phyloP scores from a whole-genome alignment of 2,329 filamentous ascomycete genomes.

The Cercospora sp. region DNA sequence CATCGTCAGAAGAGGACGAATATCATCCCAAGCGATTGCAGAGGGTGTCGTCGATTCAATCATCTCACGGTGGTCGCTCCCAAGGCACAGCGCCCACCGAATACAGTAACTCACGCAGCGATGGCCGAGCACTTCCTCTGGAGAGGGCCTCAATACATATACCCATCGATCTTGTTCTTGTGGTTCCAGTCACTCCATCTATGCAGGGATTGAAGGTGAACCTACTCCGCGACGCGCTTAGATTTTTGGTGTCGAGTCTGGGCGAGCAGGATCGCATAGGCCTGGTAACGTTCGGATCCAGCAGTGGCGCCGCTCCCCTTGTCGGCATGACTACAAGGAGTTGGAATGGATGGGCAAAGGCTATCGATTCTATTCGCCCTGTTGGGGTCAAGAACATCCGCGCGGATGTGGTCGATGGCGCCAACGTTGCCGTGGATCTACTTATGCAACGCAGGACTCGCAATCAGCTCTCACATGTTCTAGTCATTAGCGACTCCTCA shows the following conservation, averaged over 20 bases:
- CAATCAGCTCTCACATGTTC: slow-evolving; percentile 91
- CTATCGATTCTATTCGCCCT: slow-evolving; percentile 83
- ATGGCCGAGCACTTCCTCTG: slow-evolving; percentile 48
- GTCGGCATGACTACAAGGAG: slow-evolving; percentile 98
- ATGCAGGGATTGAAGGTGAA: slow-evolving; percentile 99
- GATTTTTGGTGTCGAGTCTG: slow-evolving; percentile 85
- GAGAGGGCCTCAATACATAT: slow-evolving; percentile 68
- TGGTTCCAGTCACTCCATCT: slow-evolving; percentile 94
- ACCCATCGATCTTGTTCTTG: slow-evolving; percentile 90
- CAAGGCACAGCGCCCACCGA: slow-evolving; percentile 87
- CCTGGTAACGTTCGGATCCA: slow-evolving; percentile 93
- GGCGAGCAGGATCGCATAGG: slow-evolving; percentile 96
- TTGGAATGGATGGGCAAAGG: slow-evolving; percentile 87
- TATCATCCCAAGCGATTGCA: slow-evolving; percentile 54
- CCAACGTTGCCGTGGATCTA: slow-evolving; percentile 96
- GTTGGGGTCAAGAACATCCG: slow-evolving; percentile 95
- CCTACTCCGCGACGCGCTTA: slow-evolving; percentile 83
- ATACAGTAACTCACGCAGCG: slow-evolving; percentile 68
- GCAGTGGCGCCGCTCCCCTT: slow-evolving; percentile 85
- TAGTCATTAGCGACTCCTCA: slow-evolving; percentile 95
- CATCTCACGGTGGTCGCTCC: slow-evolving; percentile 79
- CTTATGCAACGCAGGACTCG: slow-evolving; percentile 96
- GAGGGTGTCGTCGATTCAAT: slow-evolving; percentile 78
- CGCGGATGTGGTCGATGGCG: slow-evolving; percentile 94
- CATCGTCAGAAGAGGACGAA: slow-evolving; percentile 50